phyloP scores from a whole-genome alignment of 108 stramenopile genomes.

The Nannochloropsis gaditana region DNA sequence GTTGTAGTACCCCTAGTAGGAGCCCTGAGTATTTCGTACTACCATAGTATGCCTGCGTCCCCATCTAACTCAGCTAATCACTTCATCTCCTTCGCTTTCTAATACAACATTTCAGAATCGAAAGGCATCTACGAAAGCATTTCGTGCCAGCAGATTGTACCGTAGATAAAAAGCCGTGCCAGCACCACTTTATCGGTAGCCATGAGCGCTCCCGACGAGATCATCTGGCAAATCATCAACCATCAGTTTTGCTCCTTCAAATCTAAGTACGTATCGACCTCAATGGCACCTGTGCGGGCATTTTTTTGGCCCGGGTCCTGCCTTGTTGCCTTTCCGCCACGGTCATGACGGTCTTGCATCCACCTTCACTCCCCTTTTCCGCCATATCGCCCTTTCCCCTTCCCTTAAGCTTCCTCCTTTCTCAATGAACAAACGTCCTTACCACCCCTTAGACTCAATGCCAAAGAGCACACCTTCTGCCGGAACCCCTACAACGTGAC shows the following conservation, averaged over 20 bases:
- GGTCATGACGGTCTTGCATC: neutral
- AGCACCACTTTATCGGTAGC: neutral
- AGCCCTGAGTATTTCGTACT: no score
- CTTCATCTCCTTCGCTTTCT: no score
- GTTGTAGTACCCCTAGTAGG: no score
- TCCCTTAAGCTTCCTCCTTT: neutral
- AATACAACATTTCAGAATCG: no score
- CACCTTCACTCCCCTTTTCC: neutral
- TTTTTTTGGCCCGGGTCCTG: neutral
- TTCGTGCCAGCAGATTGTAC: no score
- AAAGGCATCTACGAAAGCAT: no score
- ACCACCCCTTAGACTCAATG: constrained; percentile 19
- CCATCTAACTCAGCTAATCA: no score
- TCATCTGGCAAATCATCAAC: constrained; percentile 97
- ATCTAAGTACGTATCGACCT: constrained; percentile 39
- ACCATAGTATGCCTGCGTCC: no score
- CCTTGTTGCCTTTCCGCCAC: no score
- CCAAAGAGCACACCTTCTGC: constrained; percentile 86
- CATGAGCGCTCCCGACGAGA: constrained; percentile 65
- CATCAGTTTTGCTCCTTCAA: constrained; percentile 95
- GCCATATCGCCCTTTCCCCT: neutral
- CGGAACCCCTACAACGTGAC: constrained; percentile 91
- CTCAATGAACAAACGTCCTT: neutral
- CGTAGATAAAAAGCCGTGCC: no score
- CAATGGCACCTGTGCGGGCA: neutral